Evolutionary conservation across 2,329 filamentous ascomycete genomes (phyloP), one percentile per base, ranked within the genome.

Genomic region (Chrysosporium keratinophilum): DNA sequence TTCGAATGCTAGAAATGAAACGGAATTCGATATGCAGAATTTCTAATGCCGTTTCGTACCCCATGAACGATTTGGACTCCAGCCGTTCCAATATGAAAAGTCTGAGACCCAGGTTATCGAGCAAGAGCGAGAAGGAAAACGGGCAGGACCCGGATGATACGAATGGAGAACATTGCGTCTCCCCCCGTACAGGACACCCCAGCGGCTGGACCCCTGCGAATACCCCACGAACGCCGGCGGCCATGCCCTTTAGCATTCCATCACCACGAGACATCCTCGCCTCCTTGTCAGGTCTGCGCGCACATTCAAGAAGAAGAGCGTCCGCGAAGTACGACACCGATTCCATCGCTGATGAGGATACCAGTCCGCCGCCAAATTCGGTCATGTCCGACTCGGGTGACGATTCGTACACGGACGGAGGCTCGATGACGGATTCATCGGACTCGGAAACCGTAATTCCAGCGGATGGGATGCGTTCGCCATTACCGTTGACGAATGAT

Each of bases 201-300:
- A 40, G 33, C 31, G 49, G 56, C 35, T 50, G 46, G 57, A 74
- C 67, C 1, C 68, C 72, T 0, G 63, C 74, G 48, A 77, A 77
- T 48, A 64, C 64, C 2, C 68, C 69, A 2, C 63, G 66, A 19
- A 65, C 64, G 50, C 14, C 37, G 14, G 35, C 9, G n/a, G 12
- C 10, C 5, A 28, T 23, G 28, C 54, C 56, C 37, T 3, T 35
- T 20, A 7, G n/a, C 50, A 0, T 47, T 52, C 57, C 61, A 1
- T 63, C 65, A 0, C 59, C 66, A 6, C 56, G 55, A 14, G 46
- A 60, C 12, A 56, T 67, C n/a, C 58, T 66, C n/a, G 56, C 58
- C 1, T 59, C 59, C 1, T 54, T 64, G 14, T 52, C 52, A 5
- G 54, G 59, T 54, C 46, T 62, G 19, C 53, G 56, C 5, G 33